These are phyloP conservation scores for Citrus sp. DNA, from an alignment of 345 rosid species.

Conservation along the genomic window DNA sequence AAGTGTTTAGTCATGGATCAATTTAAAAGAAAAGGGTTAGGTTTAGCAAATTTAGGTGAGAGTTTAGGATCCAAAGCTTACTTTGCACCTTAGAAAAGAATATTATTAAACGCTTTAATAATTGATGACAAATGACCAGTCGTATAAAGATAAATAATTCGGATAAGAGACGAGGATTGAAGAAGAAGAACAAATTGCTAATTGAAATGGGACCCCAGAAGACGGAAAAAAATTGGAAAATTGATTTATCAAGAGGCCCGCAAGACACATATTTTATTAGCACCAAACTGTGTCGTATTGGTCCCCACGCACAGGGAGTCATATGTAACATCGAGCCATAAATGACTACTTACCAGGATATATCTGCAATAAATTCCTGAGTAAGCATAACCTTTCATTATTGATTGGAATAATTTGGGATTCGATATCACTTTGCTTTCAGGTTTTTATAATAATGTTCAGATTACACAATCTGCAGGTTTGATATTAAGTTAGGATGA, in stretches of 20 bases:
- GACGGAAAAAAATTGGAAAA: not conserved
- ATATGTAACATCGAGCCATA: constrained; percentile 16
- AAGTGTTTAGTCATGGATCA: not conserved
- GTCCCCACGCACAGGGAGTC: constrained; percentile 19
- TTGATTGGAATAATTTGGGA: not conserved
- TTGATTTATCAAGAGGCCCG: constrained; percentile 14
- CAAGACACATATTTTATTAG: constrained; percentile 14
- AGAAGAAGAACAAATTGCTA: constrained; percentile 13
- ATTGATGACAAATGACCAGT: constrained; percentile 30
- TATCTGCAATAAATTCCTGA: constrained; percentile 12
- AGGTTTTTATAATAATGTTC: not conserved
- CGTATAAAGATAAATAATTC: constrained; percentile 16
- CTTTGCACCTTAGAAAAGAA: constrained; percentile 13
- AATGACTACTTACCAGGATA: constrained; percentile 16
- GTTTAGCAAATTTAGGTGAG: not conserved
- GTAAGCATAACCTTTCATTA: constrained; percentile 14
- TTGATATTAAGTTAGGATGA: not conserved
- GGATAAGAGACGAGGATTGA: constrained; percentile 22
- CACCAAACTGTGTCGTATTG: constrained; percentile 22
- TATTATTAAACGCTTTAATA: constrained; percentile 24
- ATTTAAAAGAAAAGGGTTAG: not conserved
- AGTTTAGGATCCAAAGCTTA: constrained; percentile 22
- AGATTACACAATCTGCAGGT: not conserved
- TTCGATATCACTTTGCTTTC: not conserved
- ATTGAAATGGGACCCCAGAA: constrained; percentile 12